phyloP scores from a whole-genome alignment of 2,329 filamentous ascomycete species.

The Eutypa lata region DNA sequence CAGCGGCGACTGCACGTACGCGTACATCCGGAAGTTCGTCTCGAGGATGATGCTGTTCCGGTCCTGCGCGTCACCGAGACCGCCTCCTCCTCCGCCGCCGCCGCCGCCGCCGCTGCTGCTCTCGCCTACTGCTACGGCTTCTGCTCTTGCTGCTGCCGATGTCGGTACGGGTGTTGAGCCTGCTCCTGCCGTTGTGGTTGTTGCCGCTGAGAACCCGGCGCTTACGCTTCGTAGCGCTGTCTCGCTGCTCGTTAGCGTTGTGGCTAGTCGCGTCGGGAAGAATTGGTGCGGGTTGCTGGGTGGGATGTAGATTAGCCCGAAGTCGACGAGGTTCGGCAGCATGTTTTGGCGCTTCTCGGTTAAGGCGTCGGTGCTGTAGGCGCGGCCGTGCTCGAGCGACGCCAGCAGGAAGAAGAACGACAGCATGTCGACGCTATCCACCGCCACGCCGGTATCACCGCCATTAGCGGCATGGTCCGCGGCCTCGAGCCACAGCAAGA shows the following conservation, averaged over 20 bases:
- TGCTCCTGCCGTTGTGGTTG: conserved; percentile 32
- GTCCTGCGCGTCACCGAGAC: conserved; percentile 38
- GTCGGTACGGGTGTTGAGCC: too few relatives aligned
- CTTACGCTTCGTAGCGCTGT: conserved; percentile 68
- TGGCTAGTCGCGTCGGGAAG: conserved; percentile 92
- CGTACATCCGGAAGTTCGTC: conserved; percentile 96
- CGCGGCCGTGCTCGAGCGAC: conserved; percentile 84
- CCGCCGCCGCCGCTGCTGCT: conserved; percentile 25
- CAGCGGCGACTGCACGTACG: conserved; percentile 89
- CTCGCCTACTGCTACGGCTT: conserved; percentile 2
- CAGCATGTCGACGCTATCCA: conserved; percentile 90
- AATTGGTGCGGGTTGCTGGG: conserved; percentile 57
- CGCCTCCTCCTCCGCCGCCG: conserved; percentile 13
- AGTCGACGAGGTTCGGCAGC: conserved; percentile 86
- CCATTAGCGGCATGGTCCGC: conserved; percentile 52
- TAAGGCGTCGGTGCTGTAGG: conserved; percentile 83
- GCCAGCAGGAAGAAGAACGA: conserved; percentile 96
- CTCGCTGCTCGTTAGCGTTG: conserved; percentile 78
- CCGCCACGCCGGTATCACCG: conserved; percentile 46
- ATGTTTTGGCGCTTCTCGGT: conserved; percentile 81
- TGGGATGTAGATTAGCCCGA: conserved; percentile 82
- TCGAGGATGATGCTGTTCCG: conserved; percentile 92
- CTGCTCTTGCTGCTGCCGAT: conserved; percentile 49
- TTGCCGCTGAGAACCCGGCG: conserved; percentile 66
- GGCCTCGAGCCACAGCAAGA: conserved; percentile 89